These are phyloP conservation scores for Zasmidium citrigriseum DNA, from an alignment of 2,329 filamentous ascomycete genomes.

Conservation along the genomic window DNA sequence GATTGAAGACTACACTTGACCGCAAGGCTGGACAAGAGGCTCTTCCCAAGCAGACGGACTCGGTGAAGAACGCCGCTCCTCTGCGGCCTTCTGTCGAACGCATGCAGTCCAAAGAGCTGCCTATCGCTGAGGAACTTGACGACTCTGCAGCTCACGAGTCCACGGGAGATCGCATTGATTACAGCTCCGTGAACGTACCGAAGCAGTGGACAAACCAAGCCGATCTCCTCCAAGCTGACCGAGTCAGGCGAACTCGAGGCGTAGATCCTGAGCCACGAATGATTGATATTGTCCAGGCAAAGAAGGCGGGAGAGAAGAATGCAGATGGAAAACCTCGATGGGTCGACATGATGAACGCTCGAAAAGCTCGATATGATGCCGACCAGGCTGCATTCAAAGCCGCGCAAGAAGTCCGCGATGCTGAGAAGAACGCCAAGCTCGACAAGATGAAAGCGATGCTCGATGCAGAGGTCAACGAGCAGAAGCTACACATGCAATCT, in stretches of 20 bases:
- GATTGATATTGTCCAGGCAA: not conserved
- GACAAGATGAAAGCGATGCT: constrained; percentile 28
- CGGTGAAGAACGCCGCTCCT: not conserved
- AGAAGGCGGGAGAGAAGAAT: constrained; percentile 6
- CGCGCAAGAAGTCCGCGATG: constrained; percentile 16
- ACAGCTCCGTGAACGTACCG: constrained; percentile 22
- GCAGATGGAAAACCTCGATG: constrained; percentile 18
- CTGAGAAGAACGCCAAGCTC: constrained; percentile 21
- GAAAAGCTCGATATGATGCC: constrained; percentile 20
- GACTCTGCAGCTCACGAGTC: constrained; percentile 35
- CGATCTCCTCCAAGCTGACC: constrained; percentile 31
- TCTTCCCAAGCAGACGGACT: not conserved
- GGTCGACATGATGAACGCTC: constrained; percentile 31
- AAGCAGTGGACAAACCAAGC: constrained; percentile 28
- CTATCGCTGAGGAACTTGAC: constrained; percentile 23
- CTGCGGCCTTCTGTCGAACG: constrained; percentile 30
- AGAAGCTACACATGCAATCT: constrained; percentile 28
- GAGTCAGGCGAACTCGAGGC: constrained; percentile 25
- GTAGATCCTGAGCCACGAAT: not conserved
- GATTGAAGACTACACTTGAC: not conserved
- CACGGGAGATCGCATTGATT: constrained; percentile 26
- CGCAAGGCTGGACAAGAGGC: constrained; percentile 7
- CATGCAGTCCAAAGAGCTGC: constrained; percentile 27
- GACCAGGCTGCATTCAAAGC: constrained; percentile 11
- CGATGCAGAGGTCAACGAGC: constrained; percentile 29